Conservation (phyloP, 305 asterid species). For the Fraxinus platypoda region DNA sequence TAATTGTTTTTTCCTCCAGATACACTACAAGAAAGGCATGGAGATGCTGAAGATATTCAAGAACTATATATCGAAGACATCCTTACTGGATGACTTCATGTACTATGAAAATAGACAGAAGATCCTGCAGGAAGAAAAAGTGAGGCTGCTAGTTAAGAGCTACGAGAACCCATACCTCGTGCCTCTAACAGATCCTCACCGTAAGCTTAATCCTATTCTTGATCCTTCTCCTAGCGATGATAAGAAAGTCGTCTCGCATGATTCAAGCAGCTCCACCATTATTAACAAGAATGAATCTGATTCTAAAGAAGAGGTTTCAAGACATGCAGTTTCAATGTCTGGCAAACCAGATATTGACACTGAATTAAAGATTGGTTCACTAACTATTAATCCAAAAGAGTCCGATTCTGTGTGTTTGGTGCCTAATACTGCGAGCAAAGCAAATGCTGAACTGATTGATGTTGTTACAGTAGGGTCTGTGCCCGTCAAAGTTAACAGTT, state of each 20-base stretch:
- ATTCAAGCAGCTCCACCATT: slow-evolving; percentile 19
- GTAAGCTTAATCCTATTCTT: slow-evolving; percentile 40
- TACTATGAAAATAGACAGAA: slow-evolving; percentile 83
- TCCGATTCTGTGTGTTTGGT: slow-evolving; percentile 24
- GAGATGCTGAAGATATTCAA: slow-evolving; percentile 81
- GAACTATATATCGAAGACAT: slow-evolving; percentile 50
- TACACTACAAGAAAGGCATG: slow-evolving; percentile 63
- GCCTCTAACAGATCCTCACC: slow-evolving; percentile 56
- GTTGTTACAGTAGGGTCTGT: slow-evolving; percentile 77
- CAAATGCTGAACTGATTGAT: slow-evolving; percentile 31
- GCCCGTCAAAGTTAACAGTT: slow-evolving; percentile 59
- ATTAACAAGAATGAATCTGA: slow-evolving; percentile 12
- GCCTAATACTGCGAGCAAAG: slow-evolving; percentile 21
- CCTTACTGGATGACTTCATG: slow-evolving; percentile 86
- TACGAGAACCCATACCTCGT: slow-evolving; percentile 50
- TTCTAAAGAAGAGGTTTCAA: slow-evolving; percentile 14
- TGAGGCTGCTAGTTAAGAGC: slow-evolving; percentile 50
- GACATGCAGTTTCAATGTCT: slow-evolving; percentile 21
- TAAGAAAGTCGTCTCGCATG: slow-evolving; percentile 24
- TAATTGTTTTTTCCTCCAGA: slow-evolving; percentile 36
- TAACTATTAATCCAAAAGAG: slow-evolving; percentile 39
- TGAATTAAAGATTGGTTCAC: slow-evolving; percentile 43
- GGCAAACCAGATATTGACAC: slow-evolving; percentile 26
- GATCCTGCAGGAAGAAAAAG: slow-evolving; percentile 68
- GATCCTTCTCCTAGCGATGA: slow-evolving; percentile 29